Conservation (phyloP, 805 yeast genomes). For the Candida succiphila region DNA sequence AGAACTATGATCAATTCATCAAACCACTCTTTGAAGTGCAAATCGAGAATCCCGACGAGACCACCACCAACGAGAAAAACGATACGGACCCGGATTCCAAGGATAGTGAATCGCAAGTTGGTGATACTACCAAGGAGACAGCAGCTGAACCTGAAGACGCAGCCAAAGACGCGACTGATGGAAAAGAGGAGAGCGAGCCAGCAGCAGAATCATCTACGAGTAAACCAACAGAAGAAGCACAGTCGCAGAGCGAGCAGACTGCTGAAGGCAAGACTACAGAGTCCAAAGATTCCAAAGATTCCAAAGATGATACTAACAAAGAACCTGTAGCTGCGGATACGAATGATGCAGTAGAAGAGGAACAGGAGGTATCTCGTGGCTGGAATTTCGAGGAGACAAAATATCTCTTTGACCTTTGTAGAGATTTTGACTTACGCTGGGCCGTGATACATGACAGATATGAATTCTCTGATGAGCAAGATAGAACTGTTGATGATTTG, state of each 20-base stretch:
- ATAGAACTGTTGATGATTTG: conserved; percentile 63
- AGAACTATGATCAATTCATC: conserved; percentile 38
- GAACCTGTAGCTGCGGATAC: conserved; percentile 26
- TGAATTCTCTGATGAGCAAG: conserved; percentile 30
- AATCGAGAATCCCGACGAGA: conserved; percentile 5
- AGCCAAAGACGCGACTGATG: neutral
- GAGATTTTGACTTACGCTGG: conserved; percentile 57
- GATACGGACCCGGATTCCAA: conserved; percentile 1
- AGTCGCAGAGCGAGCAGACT: neutral
- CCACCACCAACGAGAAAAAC: neutral
- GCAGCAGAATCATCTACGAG: neutral
- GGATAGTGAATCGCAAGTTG: conserved; percentile 1
- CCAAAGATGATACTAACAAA: conserved; percentile 17
- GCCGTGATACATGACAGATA: conserved; percentile 55
- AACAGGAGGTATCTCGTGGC: conserved; percentile 11
- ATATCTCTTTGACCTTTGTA: conserved; percentile 65
- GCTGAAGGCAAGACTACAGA: conserved; percentile 1
- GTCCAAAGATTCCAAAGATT: conserved; percentile 9
- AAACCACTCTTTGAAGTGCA: conserved; percentile 19
- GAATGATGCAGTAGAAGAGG: conserved; percentile 12
- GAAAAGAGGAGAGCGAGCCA: neutral
- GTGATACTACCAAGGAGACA: conserved; percentile 3
- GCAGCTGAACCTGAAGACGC: neutral
- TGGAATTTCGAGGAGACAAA: conserved; percentile 78
- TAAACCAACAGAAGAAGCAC: neutral